Evolutionary conservation across 371 early-diverging fungal species (phyloP).

Genomic region (Mortierella sp.): DNA sequence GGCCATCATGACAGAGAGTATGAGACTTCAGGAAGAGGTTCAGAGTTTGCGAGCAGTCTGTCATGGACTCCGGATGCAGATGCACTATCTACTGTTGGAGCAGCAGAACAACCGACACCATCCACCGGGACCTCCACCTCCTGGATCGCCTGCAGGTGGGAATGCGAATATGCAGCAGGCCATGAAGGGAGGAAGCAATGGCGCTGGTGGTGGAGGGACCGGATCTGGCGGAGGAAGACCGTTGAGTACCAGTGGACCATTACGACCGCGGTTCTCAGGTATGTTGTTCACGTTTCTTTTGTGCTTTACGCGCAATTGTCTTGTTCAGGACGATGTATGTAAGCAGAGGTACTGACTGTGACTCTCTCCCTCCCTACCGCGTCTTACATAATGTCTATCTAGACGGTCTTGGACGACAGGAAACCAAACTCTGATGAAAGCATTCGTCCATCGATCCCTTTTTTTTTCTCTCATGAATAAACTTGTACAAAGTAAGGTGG

Average conservation of each 20-base stretch:
- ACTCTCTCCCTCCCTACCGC: background rate
- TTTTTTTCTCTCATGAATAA: background rate
- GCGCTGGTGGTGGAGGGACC: slow-evolving; percentile 9
- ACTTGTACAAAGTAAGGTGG: background rate
- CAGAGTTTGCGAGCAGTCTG: slow-evolving; percentile 74
- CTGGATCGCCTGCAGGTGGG: slow-evolving; percentile 28
- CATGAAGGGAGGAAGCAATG: slow-evolving; percentile 19
- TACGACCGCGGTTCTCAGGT: slow-evolving; percentile 47
- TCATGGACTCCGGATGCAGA: slow-evolving; percentile 77
- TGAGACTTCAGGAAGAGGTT: slow-evolving; percentile 78
- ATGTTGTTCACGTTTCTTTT: background rate
- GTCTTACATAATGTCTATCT: background rate
- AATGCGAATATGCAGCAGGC: slow-evolving; percentile 15
- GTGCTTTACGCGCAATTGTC: background rate
- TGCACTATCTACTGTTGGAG: slow-evolving; percentile 76
- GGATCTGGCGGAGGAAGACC: slow-evolving; percentile 28
- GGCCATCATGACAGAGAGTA: slow-evolving; percentile 78
- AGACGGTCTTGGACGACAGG: slow-evolving; percentile 46
- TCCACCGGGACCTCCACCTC: slow-evolving; percentile 32
- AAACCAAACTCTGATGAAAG: slow-evolving; percentile 37
- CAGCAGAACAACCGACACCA: slow-evolving; percentile 52
- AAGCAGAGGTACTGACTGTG: background rate
- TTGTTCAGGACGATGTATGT: background rate
- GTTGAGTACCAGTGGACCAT: slow-evolving; percentile 32
- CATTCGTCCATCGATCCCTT: background rate